Base-by-base conservation (phyloP, 2,329 filamentous ascomycete species). In the Pyrenophora seminiperda region DNA sequence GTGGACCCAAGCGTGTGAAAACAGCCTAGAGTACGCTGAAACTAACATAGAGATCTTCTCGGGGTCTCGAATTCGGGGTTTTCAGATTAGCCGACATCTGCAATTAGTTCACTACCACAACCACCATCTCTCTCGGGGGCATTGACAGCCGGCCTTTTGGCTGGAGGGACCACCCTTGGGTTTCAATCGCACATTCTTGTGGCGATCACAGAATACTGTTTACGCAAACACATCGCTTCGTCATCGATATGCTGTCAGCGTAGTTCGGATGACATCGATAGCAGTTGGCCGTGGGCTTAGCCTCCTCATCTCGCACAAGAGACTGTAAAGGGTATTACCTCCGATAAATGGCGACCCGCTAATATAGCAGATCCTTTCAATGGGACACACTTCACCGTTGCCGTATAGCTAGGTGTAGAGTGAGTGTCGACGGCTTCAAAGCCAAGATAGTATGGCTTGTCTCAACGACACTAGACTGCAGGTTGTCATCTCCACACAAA, bases 301-400 rank as follows among this genome's bases (percentile, higher is more conserved):
- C 36, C 42, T 31, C 19, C 51, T 46, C 48, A 43, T 18, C 29
- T 49, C 50, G 50, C 56, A 55, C 38, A 48, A 33, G 14, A 42
- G 32, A 40, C 60, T 60, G 29, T 24, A 62, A 54, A 42, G 20
- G 41, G 36, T 42, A 53, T 54, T 41, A 50, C 37, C n/a, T 45
- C 31, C 51, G 48, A 54, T 43, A 19, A 22, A 48, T 41, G 44
- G 47, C 36, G 13, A 37, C 33, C 18, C 37, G 14, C 41, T 43
- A 30, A 30, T 17, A 27, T 10, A 30, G 14, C 40, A 53, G 42
- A 31, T 49, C n/a, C 13, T 31, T 15, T 20, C 11, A 11, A 14
- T 15, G 24, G 19, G 30, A 20, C 17, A 47, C n/a, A 24, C 24
- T 41, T 30, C 22, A 32, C 19, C 14, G 20, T 30, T n/a, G 10